Conservation (phyloP, 2,329 filamentous ascomycete species). For the Penicillium sp. region DNA sequence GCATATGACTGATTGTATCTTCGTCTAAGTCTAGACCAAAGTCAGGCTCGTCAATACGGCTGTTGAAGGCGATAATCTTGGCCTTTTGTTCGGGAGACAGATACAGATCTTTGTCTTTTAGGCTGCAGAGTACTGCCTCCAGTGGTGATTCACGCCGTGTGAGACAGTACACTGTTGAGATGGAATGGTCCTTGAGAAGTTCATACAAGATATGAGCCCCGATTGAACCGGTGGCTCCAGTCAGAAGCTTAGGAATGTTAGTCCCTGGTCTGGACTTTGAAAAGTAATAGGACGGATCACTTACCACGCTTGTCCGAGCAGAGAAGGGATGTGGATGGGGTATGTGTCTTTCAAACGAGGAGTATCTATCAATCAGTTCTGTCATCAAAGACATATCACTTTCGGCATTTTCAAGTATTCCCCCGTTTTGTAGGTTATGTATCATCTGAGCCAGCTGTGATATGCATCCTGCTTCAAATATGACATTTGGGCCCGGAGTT, state of each 20-base stretch:
- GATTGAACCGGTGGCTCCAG: constrained; percentile 48
- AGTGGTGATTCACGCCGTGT: constrained; percentile 30
- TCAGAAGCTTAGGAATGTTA: constrained; percentile 32
- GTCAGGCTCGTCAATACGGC: constrained; percentile 40
- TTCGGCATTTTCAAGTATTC: constrained; percentile 5
- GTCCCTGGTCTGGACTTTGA: neutral
- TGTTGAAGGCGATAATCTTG: constrained; percentile 44
- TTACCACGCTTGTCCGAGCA: constrained; percentile 23
- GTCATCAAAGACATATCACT: constrained; percentile 39
- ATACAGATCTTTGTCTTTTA: constrained; percentile 21
- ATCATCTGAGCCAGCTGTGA: constrained; percentile 38
- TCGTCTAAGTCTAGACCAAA: constrained; percentile 42
- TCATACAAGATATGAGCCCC: constrained; percentile 43
- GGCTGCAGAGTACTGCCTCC: constrained; percentile 23
- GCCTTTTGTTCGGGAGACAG: constrained; percentile 23
- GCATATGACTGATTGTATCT: constrained; percentile 40
- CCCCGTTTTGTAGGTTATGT: constrained; percentile 30
- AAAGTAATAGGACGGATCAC: neutral
- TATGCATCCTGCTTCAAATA: constrained; percentile 46
- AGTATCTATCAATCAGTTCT: constrained; percentile 49
- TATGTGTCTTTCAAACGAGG: constrained; percentile 38
- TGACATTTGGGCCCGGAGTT: constrained; percentile 38
- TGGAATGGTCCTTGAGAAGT: constrained; percentile 37
- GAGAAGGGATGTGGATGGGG: constrained; percentile 25
- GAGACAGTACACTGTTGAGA: constrained; percentile 41